Evolutionary conservation across 768 basidiomycete genomes (phyloP).

Genomic region (Agrocybe praecox): DNA sequence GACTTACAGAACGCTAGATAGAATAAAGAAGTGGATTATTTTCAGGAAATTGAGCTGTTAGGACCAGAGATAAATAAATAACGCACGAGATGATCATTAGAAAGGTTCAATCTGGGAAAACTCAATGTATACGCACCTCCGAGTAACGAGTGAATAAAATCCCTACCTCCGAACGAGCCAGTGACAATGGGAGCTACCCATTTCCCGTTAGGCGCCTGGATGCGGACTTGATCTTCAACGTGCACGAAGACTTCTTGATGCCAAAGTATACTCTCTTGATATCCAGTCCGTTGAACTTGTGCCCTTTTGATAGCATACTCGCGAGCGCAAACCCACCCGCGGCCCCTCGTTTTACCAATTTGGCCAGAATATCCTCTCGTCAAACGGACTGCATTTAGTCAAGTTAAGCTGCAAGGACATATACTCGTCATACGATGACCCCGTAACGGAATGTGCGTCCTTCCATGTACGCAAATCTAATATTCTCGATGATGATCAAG

Average conservation of each 20-base stretch:
- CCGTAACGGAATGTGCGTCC: conserved; percentile 87
- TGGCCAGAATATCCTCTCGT: conserved; percentile 71
- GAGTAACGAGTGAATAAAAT: conserved; percentile 78
- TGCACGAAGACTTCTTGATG: conserved; percentile 80
- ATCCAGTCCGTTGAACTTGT: conserved; percentile 79
- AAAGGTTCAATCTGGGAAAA: conserved; percentile 41
- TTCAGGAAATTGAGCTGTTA: not conserved
- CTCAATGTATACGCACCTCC: conserved; percentile 51
- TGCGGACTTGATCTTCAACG: conserved; percentile 77
- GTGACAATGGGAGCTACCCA: conserved; percentile 84
- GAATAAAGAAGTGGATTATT: not conserved
- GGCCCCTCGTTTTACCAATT: conserved; percentile 56
- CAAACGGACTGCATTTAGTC: conserved; percentile 4
- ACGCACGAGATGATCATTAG: conserved; percentile 56
- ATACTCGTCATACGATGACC: conserved; percentile 63
- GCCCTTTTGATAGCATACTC: conserved; percentile 57
- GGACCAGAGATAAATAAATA: not conserved
- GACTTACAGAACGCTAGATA: conserved; percentile 33
- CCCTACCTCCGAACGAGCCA: conserved; percentile 77
- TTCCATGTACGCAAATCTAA: conserved; percentile 83
- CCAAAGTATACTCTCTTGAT: conserved; percentile 86
- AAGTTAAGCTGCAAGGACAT: not conserved
- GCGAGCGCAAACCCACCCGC: conserved; percentile 63
- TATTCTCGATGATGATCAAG: conserved; percentile 10
- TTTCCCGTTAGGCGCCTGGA: conserved; percentile 75